A percentile compares a stretch with the other conserved stretches of the same genome.
Evolutionary conservation across 345 rosid genomes (phyloP).

Genomic region (Ceriops tagal): DNA sequence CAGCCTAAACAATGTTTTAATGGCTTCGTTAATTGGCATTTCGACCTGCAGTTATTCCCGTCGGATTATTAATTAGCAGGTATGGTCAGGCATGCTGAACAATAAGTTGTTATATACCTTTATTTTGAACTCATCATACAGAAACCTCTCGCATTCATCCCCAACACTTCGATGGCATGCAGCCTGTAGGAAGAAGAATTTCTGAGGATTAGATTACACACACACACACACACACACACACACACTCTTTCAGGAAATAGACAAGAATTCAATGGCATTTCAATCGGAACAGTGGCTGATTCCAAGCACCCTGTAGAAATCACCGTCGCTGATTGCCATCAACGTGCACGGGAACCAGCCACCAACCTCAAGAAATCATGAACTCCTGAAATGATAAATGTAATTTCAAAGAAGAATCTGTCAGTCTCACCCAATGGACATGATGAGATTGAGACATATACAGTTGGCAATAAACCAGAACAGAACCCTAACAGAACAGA

Average conservation of each 20-base stretch:
- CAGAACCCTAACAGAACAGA: neutral
- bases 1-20: slow-evolving; percentile 57
- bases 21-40: slow-evolving; percentile 77
- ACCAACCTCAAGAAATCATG: neutral
- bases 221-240: neutral
- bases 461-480: neutral
- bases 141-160: slow-evolving; percentile 81
- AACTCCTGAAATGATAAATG: neutral
- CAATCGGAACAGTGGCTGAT: too few species aligned
- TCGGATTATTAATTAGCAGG: slow-evolving; percentile 4
- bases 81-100: neutral
- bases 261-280: too few species aligned
- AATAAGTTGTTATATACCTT: slow-evolving; percentile 44
- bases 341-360: too few species aligned
- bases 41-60: slow-evolving; percentile 54
- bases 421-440: too few species aligned
- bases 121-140: slow-evolving; percentile 55
- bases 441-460: neutral
- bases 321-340: too few species aligned
- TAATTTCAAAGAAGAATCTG: neutral
- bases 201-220: neutral
- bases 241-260: neutral
- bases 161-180: slow-evolving; percentile 37
- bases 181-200: slow-evolving; percentile 38
- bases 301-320: too few species aligned